A percentile compares a stretch with the other conserved stretches of the same genome.
These are phyloP conservation scores for Taphrina communis DNA, from an alignment of 1,139 yeast genomes.

Conservation along the genomic window DNA sequence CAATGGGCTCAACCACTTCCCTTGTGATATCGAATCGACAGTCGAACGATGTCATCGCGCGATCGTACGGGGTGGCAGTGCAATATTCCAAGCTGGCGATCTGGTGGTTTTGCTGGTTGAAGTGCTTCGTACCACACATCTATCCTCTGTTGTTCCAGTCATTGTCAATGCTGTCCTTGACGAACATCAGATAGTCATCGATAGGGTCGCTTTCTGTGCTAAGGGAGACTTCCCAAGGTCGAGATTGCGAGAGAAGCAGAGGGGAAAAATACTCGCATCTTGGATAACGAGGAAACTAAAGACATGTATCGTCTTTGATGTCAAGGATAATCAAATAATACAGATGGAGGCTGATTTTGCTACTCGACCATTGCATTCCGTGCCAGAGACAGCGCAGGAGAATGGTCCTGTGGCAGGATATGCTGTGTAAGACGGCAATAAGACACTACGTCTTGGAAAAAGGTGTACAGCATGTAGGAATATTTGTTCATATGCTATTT, in stretches of 20 bases:
- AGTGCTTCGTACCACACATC: slow-evolving; percentile 55
- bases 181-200: slow-evolving; percentile 83
- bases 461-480: slow-evolving; percentile 3
- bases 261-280: slow-evolving; percentile 66
- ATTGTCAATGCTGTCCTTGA: slow-evolving; percentile 78
- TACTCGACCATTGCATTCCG: slow-evolving; percentile 9
- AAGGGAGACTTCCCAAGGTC: slow-evolving; percentile 71
- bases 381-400: slow-evolving; percentile 13
- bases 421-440: background rate
- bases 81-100: slow-evolving; percentile 84
- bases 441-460: background rate
- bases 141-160: slow-evolving; percentile 81
- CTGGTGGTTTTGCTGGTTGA: slow-evolving; percentile 81
- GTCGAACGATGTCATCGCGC: slow-evolving; percentile 70
- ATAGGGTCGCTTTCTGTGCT: slow-evolving; percentile 79
- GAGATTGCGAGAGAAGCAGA: slow-evolving; percentile 73
- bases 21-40: slow-evolving; percentile 78
- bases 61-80: slow-evolving; percentile 62
- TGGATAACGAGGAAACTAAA: slow-evolving; percentile 60
- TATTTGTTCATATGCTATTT: background rate
- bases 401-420: background rate
- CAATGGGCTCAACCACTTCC: slow-evolving; percentile 89
- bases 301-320: slow-evolving; percentile 36
- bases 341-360: slow-evolving; percentile 10
- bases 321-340: slow-evolving; percentile 22